Conservation (phyloP, 768 basidiomycete genomes). For the Boletus tomentosulus region DNA sequence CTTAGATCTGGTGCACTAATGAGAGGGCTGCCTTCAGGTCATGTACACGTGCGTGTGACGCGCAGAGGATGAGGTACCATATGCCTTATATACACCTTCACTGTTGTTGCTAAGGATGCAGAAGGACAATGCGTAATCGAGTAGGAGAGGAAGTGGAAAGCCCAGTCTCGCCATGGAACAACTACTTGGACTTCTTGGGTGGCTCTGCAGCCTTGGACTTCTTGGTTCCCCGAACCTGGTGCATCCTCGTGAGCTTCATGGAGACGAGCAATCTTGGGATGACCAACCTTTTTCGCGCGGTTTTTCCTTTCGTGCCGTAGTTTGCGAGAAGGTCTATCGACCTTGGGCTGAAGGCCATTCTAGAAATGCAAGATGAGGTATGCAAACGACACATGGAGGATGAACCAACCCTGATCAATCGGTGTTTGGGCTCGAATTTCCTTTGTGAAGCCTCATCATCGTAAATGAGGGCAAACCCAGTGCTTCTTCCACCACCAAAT, state of each 20-base stretch:
- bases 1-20: slow-evolving; percentile 29
- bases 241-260: slow-evolving; percentile 15
- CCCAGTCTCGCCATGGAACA: slow-evolving; percentile 24
- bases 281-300: slow-evolving; percentile 92
- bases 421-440: slow-evolving; percentile 96
- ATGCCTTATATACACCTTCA: slow-evolving; percentile 41
- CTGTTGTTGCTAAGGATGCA: slow-evolving; percentile 35
- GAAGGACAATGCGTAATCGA: slow-evolving; percentile 26
- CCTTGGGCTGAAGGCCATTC: slow-evolving; percentile 71
- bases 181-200: slow-evolving; percentile 89
- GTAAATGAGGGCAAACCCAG: slow-evolving; percentile 96
- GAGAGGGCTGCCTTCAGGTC: slow-evolving; percentile 4
- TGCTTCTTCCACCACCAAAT: slow-evolving; percentile 97
- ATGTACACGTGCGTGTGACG: slow-evolving; percentile 27
- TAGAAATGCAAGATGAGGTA: slow-evolving; percentile 26
- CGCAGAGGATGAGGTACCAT: slow-evolving; percentile 30
- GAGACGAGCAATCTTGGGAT: neutral
- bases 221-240: slow-evolving; percentile 89
- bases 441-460: slow-evolving; percentile 92
- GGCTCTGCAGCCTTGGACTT: slow-evolving; percentile 92
- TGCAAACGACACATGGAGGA: neutral
- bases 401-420: slow-evolving; percentile 82
- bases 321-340: slow-evolving; percentile 90
- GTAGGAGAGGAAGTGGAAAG: slow-evolving; percentile 11
- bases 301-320: slow-evolving; percentile 99